Base-by-base conservation (phyloP, 805 yeast genomes). In the Candida sanyiensis region DNA sequence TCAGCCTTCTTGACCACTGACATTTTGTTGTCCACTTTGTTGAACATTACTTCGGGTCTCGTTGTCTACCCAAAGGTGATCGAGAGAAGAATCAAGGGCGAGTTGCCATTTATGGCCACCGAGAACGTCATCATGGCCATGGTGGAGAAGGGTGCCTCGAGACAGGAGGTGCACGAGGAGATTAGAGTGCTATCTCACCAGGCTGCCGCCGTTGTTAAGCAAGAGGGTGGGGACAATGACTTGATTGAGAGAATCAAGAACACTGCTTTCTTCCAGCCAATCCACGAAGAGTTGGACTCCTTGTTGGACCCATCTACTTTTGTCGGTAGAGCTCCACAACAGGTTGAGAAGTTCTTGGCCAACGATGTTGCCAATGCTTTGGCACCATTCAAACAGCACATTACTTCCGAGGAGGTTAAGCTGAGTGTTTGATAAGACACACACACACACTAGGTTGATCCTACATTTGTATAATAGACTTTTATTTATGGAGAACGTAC, bases 71-170 rank as follows among this genome's bases (percentile, higher is more conserved):
- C 98, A 52, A 90, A 93, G 76, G 98, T 93, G 54, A 93, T 93
- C 57, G 96, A 84, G 71, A 82, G 97, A 71, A 83, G 97, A 69
- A 93, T 93, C 66, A 77, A 59, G 61, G 75, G 96, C 37, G 98
- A 93, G 67, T 73, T 93, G 58, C 98, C 98, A 52, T 93, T 93
- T 75, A 93, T 93, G 98, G 98, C 98, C 51, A 93, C 98, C 42
- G 98, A 93, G 70, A 93, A 93, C 68, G 77, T 93, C 63, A 93
- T 93, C 64, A 93, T 93, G 98, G 98, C 98, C 38, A 93, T 93
- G 97, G 98, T 93, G 42, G 95, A 88, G 67, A 82, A 83, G 62
- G 97, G 97, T 54, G 97, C 85, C 23, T 88, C 95, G 23, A 83
- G 98, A 75, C 98, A 93, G 72, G 96, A 90, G 42, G 90, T 96